A percentile compares a stretch with the other conserved stretches of the same genome.
Conservation (phyloP, 2,329 filamentous ascomycete species). For the Colletotrichum destructivum region DNA sequence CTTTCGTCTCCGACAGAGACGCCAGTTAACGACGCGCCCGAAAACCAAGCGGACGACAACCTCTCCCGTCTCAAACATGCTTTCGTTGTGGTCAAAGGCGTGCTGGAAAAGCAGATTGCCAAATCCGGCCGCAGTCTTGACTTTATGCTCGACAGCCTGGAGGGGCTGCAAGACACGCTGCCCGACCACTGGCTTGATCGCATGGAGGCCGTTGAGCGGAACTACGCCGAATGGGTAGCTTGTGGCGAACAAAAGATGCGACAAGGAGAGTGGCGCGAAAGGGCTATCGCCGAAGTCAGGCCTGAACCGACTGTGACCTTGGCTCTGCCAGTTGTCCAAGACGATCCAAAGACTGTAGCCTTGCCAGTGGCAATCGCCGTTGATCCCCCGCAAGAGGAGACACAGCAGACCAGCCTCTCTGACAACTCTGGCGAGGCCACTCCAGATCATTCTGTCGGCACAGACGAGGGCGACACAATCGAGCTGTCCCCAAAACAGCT, state of each 20-base stretch:
- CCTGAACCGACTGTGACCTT: background rate
- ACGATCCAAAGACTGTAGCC: constrained; percentile 1
- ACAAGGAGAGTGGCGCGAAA: constrained; percentile 69
- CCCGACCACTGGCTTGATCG: constrained; percentile 90
- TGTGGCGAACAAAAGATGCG: constrained; percentile 82
- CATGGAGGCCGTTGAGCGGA: constrained; percentile 84
- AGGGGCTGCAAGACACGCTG: constrained; percentile 86
- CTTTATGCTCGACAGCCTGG: constrained; percentile 87
- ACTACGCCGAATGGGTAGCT: constrained; percentile 86
- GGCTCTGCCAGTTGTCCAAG: constrained; percentile 12
- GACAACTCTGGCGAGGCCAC: constrained; percentile 12
- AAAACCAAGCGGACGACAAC: constrained; percentile 9
- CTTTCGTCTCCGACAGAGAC: constrained; percentile 56
- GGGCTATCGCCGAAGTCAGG: constrained; percentile 44
- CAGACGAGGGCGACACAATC: constrained; percentile 11
- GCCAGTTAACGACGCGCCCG: background rate
- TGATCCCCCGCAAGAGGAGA: constrained; percentile 22
- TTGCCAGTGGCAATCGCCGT: constrained; percentile 36
- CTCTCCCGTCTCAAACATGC: constrained; percentile 56
- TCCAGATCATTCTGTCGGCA: constrained; percentile 19
- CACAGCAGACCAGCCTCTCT: background rate
- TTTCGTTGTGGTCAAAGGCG: constrained; percentile 71
- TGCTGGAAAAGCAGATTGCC: constrained; percentile 79
- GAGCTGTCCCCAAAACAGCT: constrained; percentile 8
- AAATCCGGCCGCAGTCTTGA: constrained; percentile 83